phyloP scores from a whole-genome alignment of 2,329 filamentous ascomycete species.

The Cercospora berteroae region DNA sequence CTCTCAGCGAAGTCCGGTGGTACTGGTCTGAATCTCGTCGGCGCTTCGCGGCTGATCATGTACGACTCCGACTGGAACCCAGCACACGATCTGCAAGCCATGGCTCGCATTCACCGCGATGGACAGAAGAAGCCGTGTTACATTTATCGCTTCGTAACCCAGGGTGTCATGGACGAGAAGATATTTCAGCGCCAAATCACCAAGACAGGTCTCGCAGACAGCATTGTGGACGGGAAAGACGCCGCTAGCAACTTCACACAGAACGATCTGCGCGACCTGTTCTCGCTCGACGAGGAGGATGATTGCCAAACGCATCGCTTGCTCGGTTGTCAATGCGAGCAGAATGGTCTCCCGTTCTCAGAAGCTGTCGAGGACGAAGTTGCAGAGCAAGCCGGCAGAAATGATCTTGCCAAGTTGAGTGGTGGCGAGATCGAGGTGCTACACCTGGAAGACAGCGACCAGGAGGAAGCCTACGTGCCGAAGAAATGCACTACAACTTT shows the following conservation, averaged over 20 bases:
- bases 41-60: constrained; percentile 66
- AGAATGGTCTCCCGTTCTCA: constrained; percentile 46
- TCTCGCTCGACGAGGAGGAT: constrained; percentile 60
- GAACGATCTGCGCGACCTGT: constrained; percentile 66
- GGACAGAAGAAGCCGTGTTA: constrained; percentile 66
- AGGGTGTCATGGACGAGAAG: constrained; percentile 70
- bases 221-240: constrained; percentile 66
- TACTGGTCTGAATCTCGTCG: constrained; percentile 67
- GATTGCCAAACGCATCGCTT: constrained; percentile 68
- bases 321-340: constrained; percentile 61
- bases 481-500: constrained; percentile 16
- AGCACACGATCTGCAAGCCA: constrained; percentile 69
- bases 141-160: constrained; percentile 67
- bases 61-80: constrained; percentile 78
- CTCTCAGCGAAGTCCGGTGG: constrained; percentile 72
- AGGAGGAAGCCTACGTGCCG: constrained; percentile 20
- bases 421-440: constrained; percentile 23
- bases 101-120: constrained; percentile 71
- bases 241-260: constrained; percentile 61
- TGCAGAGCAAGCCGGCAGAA: constrained; percentile 17
- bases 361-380: constrained; percentile 28
- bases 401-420: constrained; percentile 29
- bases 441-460: constrained; percentile 31
- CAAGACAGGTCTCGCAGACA: constrained; percentile 68
- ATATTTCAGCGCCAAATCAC: constrained; percentile 72